Percentiles rank a stretch among this genome's conserved stretches.
phyloP scores from a whole-genome alignment of 116 monocot genomes.

The Zostera marina region DNA sequence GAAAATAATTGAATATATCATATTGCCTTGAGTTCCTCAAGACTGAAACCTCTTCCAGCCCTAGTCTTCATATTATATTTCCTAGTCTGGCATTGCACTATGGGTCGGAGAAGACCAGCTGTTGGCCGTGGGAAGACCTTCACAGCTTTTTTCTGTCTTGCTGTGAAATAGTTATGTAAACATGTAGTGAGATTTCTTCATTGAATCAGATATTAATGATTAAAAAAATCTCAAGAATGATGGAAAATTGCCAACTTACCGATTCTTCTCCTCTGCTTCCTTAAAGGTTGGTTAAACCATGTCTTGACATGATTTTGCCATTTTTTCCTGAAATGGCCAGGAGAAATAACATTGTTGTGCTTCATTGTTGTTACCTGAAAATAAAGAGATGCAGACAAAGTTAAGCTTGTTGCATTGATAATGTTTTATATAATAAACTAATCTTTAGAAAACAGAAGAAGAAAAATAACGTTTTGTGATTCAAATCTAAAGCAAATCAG shows the following conservation, averaged over 20 bases:
- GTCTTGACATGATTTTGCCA: too few relatives aligned
- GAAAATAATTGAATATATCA: background rate
- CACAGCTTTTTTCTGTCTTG: conserved; percentile 33
- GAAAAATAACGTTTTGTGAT: too few relatives aligned
- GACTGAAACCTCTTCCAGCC: conserved; percentile 32
- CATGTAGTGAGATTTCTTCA: background rate
- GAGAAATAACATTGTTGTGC: too few relatives aligned
- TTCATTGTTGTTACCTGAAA: too few relatives aligned
- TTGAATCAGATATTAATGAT: background rate
- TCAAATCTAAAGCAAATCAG: too few relatives aligned
- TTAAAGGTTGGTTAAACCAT: conserved; percentile 22
- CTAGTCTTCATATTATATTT: conserved; percentile 41
- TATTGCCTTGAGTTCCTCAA: conserved; percentile 23
- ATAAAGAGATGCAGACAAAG: too few relatives aligned
- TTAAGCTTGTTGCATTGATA: too few relatives aligned
- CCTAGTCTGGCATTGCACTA: conserved; percentile 36
- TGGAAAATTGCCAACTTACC: conserved; percentile 8
- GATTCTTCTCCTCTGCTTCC: conserved; percentile 22
- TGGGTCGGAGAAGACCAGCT: conserved; percentile 29
- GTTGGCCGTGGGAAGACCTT: conserved; percentile 31
- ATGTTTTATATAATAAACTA: too few relatives aligned
- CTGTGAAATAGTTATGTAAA: background rate
- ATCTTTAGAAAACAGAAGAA: too few relatives aligned
- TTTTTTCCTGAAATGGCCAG: too few relatives aligned
- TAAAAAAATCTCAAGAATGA: background rate